Evolutionary conservation across 164 flowering plant genomes (phyloP).

Genomic region (Aristolochia contorta): DNA sequence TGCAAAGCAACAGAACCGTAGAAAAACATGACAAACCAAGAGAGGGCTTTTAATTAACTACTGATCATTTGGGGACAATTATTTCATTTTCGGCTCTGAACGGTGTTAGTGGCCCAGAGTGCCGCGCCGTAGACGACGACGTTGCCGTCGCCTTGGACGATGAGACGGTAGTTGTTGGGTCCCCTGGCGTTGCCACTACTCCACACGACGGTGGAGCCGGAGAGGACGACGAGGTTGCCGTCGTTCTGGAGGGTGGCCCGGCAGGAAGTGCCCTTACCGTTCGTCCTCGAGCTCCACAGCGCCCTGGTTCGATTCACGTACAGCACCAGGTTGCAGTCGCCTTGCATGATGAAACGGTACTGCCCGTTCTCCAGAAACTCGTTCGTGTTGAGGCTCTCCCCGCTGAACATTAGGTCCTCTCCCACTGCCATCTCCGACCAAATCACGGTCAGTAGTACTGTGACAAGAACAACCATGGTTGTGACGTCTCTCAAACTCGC

Average conservation of each 20-base stretch:
- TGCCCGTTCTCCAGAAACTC: conserved; percentile 17
- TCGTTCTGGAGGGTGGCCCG: conserved; percentile 11
- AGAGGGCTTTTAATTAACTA: no score
- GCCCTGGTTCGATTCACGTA: conserved; percentile 11
- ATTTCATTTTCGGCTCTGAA: conserved; percentile 10
- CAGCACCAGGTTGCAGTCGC: conserved; percentile 17
- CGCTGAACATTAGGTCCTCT: conserved; percentile 12
- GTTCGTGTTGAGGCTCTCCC: conserved; percentile 10
- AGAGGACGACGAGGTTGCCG: conserved; percentile 13
- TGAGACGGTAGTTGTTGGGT: conserved; percentile 16
- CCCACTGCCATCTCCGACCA: conserved; percentile 2
- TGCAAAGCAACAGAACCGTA: no score
- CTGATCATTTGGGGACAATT: no score
- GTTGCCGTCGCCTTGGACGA: conserved; percentile 21
- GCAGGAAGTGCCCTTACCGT: conserved; percentile 12
- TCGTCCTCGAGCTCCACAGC: conserved; percentile 12
- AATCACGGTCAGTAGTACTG: neutral
- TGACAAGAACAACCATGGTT: neutral
- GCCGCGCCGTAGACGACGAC: conserved; percentile 22
- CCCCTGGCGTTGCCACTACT: conserved; percentile 10
- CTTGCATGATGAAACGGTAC: conserved; percentile 15
- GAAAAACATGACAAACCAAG: no score
- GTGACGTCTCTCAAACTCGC: neutral
- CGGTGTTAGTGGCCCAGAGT: conserved; percentile 23
- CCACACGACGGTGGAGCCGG: conserved; percentile 14